phyloP scores from a whole-genome alignment of 805 yeast species.

The Candida broadrunensis region DNA sequence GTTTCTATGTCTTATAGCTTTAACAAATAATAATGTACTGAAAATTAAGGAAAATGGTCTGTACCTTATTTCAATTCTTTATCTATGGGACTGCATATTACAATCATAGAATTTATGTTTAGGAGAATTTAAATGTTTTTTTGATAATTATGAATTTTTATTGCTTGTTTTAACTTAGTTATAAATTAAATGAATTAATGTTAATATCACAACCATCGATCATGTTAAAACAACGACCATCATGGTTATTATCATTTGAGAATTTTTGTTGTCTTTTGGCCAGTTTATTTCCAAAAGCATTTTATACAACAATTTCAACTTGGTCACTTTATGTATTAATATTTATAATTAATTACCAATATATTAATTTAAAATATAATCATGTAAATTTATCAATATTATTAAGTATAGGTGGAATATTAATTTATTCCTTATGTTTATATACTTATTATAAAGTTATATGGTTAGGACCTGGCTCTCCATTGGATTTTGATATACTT shows the following conservation, averaged over 20 bases:
- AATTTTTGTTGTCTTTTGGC: constrained; percentile 10
- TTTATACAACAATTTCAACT: constrained; percentile 39
- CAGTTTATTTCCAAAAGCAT: constrained; percentile 45
- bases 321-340: constrained; percentile 48
- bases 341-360: constrained; percentile 13
- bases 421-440: constrained; percentile 35
- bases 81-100: too few relatives aligned
- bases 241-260: constrained; percentile 1
- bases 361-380: constrained; percentile 9
- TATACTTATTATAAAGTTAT: constrained; percentile 54
- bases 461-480: constrained; percentile 62
- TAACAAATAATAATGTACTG: too few relatives aligned
- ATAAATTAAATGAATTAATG: too few relatives aligned
- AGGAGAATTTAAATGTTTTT: too few relatives aligned
- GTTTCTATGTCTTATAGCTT: too few relatives aligned
- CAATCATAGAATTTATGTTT: too few relatives aligned
- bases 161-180: too few relatives aligned
- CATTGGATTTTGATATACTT: constrained; percentile 52
- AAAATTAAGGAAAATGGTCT: too few relatives aligned
- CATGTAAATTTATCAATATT: constrained; percentile 11
- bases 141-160: too few relatives aligned
- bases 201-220: constrained; percentile 20
- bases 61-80: too few relatives aligned
- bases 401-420: constrained; percentile 18
- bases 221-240: constrained; percentile 11